phyloP scores from a whole-genome alignment of 805 yeast genomes.

The Yarrowia yakushimensis region DNA sequence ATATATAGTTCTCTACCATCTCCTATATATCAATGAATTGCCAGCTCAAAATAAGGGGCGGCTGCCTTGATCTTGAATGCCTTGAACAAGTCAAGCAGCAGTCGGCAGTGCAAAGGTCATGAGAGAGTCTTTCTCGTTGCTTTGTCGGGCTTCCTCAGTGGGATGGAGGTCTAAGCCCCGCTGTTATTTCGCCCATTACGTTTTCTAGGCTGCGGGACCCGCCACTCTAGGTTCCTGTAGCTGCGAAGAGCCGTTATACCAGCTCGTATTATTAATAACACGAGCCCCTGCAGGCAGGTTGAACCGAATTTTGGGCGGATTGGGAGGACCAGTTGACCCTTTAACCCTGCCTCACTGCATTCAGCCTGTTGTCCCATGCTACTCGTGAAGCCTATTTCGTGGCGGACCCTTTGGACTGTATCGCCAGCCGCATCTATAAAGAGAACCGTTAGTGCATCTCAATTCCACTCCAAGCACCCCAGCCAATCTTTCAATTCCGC shows the following conservation, averaged over 20 bases:
- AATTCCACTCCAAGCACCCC: neutral
- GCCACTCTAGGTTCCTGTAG: neutral
- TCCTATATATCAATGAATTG: too few relatives aligned
- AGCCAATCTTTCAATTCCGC: neutral
- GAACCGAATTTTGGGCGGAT: neutral
- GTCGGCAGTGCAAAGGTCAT: too few relatives aligned
- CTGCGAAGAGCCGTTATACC: neutral
- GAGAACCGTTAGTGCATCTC: constrained; percentile 1
- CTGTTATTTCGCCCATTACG: neutral
- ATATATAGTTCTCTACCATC: too few relatives aligned
- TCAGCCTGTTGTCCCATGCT: neutral
- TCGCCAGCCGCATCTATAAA: constrained; percentile 18
- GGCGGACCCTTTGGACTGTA: neutral
- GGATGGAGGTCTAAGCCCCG: neutral
- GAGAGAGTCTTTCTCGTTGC: neutral
- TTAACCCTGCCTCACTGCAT: neutral
- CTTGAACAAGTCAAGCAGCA: neutral
- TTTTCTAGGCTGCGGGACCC: neutral
- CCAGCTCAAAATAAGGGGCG: too few relatives aligned
- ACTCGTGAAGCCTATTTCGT: constrained; percentile 8
- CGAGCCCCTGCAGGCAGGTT: constrained; percentile 19
- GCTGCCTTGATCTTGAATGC: neutral
- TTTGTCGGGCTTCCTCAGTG: neutral
- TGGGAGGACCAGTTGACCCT: neutral
- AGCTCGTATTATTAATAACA: constrained; percentile 7